Percentiles rank a stretch among this genome's conserved stretches.
Evolutionary conservation across 345 rosid species (phyloP).

Genomic region (Viola odorata): DNA sequence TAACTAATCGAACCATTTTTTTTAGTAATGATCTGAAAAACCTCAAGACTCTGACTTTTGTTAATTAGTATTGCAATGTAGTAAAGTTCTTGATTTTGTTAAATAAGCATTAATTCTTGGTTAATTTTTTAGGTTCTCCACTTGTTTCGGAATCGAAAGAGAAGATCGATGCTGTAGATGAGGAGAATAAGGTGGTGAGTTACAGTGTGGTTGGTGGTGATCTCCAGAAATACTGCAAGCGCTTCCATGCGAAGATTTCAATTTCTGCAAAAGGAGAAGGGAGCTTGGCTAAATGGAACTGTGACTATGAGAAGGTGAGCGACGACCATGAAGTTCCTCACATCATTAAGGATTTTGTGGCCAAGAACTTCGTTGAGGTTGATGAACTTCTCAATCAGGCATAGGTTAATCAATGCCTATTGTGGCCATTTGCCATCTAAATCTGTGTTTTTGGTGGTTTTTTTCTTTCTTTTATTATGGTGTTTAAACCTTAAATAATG

Average conservation of each 20-base stretch:
- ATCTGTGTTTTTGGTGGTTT: background rate
- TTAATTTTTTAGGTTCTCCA: conserved; percentile 44
- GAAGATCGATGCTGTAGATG: conserved; percentile 63
- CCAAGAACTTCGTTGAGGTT: conserved; percentile 66
- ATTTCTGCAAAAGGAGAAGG: conserved; percentile 60
- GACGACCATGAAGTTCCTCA: conserved; percentile 67
- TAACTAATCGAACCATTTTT: no score
- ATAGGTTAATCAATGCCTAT: conserved; percentile 1
- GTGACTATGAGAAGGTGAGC: conserved; percentile 64
- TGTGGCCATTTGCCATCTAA: background rate
- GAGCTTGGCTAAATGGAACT: conserved; percentile 68
- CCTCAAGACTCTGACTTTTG: no score
- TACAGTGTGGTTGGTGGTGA: conserved; percentile 76
- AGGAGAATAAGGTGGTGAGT: conserved; percentile 38
- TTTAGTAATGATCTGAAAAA: no score
- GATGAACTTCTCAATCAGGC: conserved; percentile 50
- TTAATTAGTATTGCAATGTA: no score
- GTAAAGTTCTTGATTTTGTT: no score
- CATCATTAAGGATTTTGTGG: conserved; percentile 64
- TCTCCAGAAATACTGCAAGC: conserved; percentile 68
- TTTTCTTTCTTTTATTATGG: background rate
- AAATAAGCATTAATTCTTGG: no score
- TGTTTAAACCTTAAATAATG: background rate
- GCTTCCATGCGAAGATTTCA: conserved; percentile 49
- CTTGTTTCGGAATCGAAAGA: conserved; percentile 68